These are phyloP conservation scores for Endocladia muricata DNA, from an alignment of 31 red algal species.

Conservation along the genomic window DNA sequence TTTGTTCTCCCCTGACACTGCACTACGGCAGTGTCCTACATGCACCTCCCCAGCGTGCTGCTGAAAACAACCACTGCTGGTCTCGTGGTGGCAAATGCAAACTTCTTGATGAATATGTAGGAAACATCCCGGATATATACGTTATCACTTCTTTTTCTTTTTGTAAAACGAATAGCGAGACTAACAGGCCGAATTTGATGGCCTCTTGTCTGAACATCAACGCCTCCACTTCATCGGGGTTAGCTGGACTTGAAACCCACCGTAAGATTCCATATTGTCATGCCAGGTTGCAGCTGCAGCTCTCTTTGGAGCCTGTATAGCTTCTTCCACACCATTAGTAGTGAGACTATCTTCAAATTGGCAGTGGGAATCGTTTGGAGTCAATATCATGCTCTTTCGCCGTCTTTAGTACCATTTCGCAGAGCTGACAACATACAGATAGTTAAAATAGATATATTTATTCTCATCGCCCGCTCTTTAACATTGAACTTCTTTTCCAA, in stretches of 20 bases:
- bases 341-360: conserved; percentile 1
- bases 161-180: background rate
- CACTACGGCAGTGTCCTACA: no score
- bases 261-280: background rate
- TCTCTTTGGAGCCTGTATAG: background rate
- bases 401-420: background rate
- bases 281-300: background rate
- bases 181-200: background rate
- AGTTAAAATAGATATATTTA: background rate
- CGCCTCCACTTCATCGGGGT: background rate
- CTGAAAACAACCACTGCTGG: background rate
- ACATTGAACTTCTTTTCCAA: conserved; percentile 17
- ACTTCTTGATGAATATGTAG: background rate
- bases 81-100: background rate
- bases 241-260: background rate
- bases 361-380: background rate
- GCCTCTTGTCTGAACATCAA: background rate
- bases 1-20: no score
- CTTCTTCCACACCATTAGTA: background rate
- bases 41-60: no score
- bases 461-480: background rate
- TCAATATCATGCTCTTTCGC: background rate
- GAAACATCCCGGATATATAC: background rate
- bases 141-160: background rate
- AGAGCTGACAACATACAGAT: background rate